Evolutionary conservation across 164 flowering plant species (phyloP).

Genomic region (Liriodendron chinense): DNA sequence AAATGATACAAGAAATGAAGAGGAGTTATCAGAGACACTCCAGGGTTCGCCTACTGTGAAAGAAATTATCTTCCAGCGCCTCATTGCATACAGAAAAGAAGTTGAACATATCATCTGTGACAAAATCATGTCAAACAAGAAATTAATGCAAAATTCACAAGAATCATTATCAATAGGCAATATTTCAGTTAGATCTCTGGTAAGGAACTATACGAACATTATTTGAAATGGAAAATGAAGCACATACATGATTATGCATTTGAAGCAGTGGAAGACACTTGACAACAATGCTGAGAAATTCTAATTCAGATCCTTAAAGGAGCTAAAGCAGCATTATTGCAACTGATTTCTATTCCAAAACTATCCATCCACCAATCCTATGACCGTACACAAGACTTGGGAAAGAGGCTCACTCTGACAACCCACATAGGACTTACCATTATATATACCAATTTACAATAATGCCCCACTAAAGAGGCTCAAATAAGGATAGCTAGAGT

Average conservation of each 20-base stretch:
- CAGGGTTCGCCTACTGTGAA: constrained; percentile 44
- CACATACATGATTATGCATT: not conserved
- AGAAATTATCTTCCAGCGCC: constrained; percentile 53
- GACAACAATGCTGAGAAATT: no score
- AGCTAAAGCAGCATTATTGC: not conserved
- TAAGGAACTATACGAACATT: not conserved
- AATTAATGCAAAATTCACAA: constrained; percentile 2
- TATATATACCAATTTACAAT: no score
- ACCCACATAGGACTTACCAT: no score
- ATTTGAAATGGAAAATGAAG: not conserved
- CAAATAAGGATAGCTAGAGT: no score
- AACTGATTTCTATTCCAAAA: not conserved
- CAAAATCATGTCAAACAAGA: constrained; percentile 6
- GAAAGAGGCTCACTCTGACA: no score
- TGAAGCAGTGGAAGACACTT: not conserved
- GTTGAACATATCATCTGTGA: constrained; percentile 57
- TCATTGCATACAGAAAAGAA: constrained; percentile 60
- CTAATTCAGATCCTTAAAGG: no score
- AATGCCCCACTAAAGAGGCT: no score
- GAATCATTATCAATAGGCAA: not conserved
- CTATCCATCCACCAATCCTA: not conserved
- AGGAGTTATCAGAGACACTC: constrained; percentile 19
- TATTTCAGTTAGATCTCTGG: not conserved
- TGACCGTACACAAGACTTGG: not conserved
- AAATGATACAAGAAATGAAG: constrained; percentile 40